Percentiles rank a stretch among this genome's conserved stretches.
Evolutionary conservation across 2,329 filamentous ascomycete genomes (phyloP).

Genomic region (Xylariaceae sp.): DNA sequence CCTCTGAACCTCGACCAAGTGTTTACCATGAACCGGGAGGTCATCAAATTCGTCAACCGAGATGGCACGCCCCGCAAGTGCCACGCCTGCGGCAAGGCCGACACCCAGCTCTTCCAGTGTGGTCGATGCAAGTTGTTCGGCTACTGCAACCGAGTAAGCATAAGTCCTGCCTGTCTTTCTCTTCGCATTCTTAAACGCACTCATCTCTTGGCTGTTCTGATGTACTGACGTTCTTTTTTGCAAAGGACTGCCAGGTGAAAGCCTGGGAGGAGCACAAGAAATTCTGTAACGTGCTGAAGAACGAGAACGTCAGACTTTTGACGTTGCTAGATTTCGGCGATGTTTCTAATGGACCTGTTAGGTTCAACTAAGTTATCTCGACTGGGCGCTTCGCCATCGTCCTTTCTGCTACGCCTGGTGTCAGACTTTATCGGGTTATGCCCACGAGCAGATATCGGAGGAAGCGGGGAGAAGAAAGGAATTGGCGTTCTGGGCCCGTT

Average conservation of each 20-base stretch:
- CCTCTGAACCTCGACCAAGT: conserved; percentile 17
- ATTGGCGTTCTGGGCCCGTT: too few species aligned
- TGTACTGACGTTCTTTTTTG: background rate
- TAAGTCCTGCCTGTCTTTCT: background rate
- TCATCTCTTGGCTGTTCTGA: background rate
- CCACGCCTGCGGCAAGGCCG: conserved; percentile 16
- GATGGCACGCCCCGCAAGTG: conserved; percentile 14
- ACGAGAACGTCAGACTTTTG: conserved; percentile 18
- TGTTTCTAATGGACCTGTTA: background rate
- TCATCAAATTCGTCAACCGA: conserved; percentile 12
- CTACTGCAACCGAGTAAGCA: conserved; percentile 22
- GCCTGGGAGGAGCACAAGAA: conserved; percentile 18
- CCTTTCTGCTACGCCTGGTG: too few species aligned
- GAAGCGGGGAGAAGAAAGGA: too few species aligned
- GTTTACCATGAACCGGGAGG: conserved; percentile 21
- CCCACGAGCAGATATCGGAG: too few species aligned
- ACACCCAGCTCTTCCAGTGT: conserved; percentile 13
- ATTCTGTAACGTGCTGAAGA: conserved; percentile 23
- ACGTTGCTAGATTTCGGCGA: conserved; percentile 19
- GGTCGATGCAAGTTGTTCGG: conserved; percentile 16
- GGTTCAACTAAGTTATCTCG: background rate
- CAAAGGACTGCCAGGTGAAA: conserved; percentile 23
- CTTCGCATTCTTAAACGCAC: background rate
- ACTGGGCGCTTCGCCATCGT: too few species aligned
- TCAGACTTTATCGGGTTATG: too few species aligned